Evolutionary conservation across 139 green algal species (phyloP).

Genomic region (Desmodesmus armatus): DNA sequence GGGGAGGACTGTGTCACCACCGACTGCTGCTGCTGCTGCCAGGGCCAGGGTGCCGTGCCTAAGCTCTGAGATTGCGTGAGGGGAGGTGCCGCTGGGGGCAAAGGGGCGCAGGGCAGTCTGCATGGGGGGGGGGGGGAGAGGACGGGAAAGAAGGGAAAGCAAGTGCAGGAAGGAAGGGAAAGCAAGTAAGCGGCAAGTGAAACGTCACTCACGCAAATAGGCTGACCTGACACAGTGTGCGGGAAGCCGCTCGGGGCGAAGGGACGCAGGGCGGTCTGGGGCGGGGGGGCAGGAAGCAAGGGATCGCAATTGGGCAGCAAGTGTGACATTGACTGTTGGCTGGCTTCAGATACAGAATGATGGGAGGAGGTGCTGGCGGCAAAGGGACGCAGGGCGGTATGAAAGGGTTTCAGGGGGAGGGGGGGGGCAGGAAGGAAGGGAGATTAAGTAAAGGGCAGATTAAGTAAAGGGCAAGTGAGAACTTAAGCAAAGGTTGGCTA

Average conservation of each 20-base stretch:
- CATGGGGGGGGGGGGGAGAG: too few species aligned
- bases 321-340: too few species aligned
- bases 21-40: constrained; percentile 14
- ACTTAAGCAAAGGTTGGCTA: too few species aligned
- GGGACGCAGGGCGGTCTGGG: too few species aligned
- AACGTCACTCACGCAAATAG: too few species aligned
- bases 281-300: too few species aligned
- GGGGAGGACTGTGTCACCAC: constrained; percentile 16
- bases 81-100: not conserved
- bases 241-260: too few species aligned
- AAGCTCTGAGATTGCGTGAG: not conserved
- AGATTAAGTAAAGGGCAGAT: too few species aligned
- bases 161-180: not conserved
- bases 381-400: constrained; percentile 1
- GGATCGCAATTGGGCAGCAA: too few species aligned
- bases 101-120: constrained; percentile 32
- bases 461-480: too few species aligned
- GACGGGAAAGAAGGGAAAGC: not conserved
- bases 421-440: too few species aligned
- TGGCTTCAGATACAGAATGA: not conserved
- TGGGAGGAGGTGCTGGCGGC: not conserved
- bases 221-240: too few species aligned
- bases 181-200: not conserved
- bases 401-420: not conserved
- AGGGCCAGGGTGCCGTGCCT: constrained; percentile 14